These are phyloP conservation scores for Pythium chondricola DNA, from an alignment of 352 stramenopile species.

Conservation along the genomic window DNA sequence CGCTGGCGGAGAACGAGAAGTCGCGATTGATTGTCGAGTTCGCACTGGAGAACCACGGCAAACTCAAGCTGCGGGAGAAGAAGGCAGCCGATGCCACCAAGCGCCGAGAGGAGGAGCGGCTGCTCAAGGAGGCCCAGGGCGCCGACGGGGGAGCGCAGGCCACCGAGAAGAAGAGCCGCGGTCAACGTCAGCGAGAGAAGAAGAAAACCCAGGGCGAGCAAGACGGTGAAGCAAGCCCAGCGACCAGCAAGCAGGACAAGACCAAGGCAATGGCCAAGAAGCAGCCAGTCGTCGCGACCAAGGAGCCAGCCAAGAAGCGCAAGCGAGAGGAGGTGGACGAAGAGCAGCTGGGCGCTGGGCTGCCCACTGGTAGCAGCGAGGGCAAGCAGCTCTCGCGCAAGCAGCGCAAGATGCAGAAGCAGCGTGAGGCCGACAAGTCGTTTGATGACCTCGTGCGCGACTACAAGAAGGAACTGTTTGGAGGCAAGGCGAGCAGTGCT, in stretches of 20 bases:
- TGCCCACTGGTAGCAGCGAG: slow-evolving; percentile 8
- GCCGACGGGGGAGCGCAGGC: slow-evolving; percentile 8
- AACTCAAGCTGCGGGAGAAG: slow-evolving; percentile 82
- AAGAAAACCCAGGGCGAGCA: slow-evolving; percentile 43
- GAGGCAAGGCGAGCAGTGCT: slow-evolving; percentile 26
- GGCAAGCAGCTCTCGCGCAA: slow-evolving; percentile 43
- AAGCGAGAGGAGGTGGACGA: slow-evolving; percentile 11
- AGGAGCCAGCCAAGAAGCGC: slow-evolving; percentile 20
- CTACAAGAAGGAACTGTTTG: slow-evolving; percentile 85
- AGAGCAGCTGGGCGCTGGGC: slow-evolving; percentile 2
- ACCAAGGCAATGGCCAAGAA: slow-evolving; percentile 24
- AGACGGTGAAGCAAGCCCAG: not conserved
- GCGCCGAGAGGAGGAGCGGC: slow-evolving; percentile 57
- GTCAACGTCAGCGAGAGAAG: slow-evolving; percentile 67
- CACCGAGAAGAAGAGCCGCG: slow-evolving; percentile 56
- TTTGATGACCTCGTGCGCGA: slow-evolving; percentile 73
- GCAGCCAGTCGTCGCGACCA: slow-evolving; percentile 21
- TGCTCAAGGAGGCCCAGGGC: slow-evolving; percentile 55
- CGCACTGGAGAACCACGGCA: slow-evolving; percentile 84
- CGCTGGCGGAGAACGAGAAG: slow-evolving; percentile 40
- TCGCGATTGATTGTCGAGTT: slow-evolving; percentile 87
- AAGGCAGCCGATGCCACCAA: slow-evolving; percentile 59
- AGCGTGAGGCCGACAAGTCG: slow-evolving; percentile 51
- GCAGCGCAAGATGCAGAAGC: slow-evolving; percentile 56
- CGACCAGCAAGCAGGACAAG: not conserved